Conservation (phyloP, 2,329 filamentous ascomycete genomes). For the Xylariaceae sp. region DNA sequence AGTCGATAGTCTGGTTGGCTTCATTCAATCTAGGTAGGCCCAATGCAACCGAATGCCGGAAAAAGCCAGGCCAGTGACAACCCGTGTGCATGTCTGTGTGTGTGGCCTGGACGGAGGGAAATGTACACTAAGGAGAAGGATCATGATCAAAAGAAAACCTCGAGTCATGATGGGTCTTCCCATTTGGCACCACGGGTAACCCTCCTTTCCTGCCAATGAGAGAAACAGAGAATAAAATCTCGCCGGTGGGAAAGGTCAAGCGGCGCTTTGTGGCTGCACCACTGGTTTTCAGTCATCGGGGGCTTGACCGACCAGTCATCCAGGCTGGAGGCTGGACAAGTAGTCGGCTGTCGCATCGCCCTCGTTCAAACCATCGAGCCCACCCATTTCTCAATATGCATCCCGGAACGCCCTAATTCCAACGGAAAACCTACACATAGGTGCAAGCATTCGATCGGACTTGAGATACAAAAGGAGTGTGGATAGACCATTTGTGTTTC, state of each 20-base stretch:
- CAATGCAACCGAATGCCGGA: constrained; percentile 18
- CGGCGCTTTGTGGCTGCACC: constrained; percentile 1
- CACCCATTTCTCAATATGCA: constrained; percentile 17
- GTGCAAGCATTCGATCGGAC: constrained; percentile 11
- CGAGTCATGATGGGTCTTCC: neutral
- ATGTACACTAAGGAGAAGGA: constrained; percentile 12
- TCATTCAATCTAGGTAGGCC: constrained; percentile 19
- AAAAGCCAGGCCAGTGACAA: neutral
- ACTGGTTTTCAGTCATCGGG: neutral
- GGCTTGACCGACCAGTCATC: neutral
- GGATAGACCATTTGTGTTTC: neutral
- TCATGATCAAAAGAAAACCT: constrained; percentile 1
- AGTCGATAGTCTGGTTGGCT: constrained; percentile 6
- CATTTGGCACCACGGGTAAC: neutral
- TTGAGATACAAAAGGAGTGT: constrained; percentile 13
- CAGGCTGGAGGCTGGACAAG: neutral
- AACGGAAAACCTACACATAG: constrained; percentile 20
- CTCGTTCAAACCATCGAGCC: constrained; percentile 8
- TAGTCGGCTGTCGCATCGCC: neutral
- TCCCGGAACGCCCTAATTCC: constrained; percentile 13
- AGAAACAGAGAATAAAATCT: constrained; percentile 3
- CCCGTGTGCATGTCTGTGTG: neutral
- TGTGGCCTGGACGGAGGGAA: neutral
- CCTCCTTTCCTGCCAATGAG: neutral
- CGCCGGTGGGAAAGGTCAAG: constrained; percentile 3